Conservation (phyloP, 2,329 filamentous ascomycete species). For the Elsinoe australis region DNA sequence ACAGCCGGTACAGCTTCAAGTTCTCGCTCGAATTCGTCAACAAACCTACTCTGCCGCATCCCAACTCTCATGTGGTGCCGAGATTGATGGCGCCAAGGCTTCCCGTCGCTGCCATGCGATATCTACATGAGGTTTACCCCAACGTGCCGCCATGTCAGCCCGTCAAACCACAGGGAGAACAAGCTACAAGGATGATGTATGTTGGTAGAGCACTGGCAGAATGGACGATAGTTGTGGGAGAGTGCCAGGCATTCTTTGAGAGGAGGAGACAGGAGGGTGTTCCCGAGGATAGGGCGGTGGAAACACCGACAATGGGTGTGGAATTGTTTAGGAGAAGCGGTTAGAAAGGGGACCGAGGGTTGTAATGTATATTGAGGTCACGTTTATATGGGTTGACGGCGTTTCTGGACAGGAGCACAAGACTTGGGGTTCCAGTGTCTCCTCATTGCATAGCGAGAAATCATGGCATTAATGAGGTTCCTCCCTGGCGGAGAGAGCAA, state of each 20-base stretch:
- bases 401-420: too few species aligned
- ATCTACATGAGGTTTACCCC: slow-evolving; percentile 40
- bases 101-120: slow-evolving; percentile 61
- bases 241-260: slow-evolving; percentile 76
- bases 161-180: slow-evolving; percentile 32
- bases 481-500: slow-evolving; percentile 8
- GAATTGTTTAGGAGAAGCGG: slow-evolving; percentile 51
- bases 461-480: not conserved
- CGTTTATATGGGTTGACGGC: too few species aligned
- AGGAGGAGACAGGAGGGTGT: slow-evolving; percentile 67
- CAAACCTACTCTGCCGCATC: slow-evolving; percentile 26
- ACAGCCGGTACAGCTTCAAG: slow-evolving; percentile 59
- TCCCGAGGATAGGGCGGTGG: slow-evolving; percentile 56
- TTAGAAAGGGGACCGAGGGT: slow-evolving; percentile 22
- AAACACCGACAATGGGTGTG: slow-evolving; percentile 58
- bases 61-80: slow-evolving; percentile 50
- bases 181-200: slow-evolving; percentile 47
- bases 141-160: slow-evolving; percentile 22
- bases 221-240: slow-evolving; percentile 66
- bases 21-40: slow-evolving; percentile 65
- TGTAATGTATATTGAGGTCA: not conserved
- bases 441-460: slow-evolving; percentile 8
- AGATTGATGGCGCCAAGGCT: slow-evolving; percentile 60
- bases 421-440: too few species aligned
- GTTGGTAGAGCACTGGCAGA: slow-evolving; percentile 67